Conservation (phyloP, 305 asterid genomes). For the Solanum hybrid region DNA sequence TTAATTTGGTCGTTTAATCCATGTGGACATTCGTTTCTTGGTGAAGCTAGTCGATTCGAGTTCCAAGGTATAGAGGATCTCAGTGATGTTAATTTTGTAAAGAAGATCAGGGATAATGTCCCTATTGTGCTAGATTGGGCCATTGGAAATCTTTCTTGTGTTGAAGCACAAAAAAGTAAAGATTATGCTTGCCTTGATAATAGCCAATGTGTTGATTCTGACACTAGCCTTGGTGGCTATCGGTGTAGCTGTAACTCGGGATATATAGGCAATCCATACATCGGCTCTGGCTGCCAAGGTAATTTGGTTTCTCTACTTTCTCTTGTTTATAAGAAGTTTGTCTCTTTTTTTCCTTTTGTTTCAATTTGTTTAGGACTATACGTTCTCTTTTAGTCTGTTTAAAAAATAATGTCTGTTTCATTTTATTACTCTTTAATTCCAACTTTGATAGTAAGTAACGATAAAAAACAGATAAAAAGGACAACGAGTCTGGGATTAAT, state of each 20-base stretch:
- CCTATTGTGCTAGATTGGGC: constrained; percentile 35
- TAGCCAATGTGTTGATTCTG: constrained; percentile 18
- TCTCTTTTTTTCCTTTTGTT: background rate
- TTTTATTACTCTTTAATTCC: background rate
- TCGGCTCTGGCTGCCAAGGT: constrained; percentile 32
- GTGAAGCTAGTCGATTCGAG: constrained; percentile 12
- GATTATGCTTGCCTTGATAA: constrained; percentile 22
- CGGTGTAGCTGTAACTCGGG: constrained; percentile 22
- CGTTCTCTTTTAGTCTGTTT: background rate
- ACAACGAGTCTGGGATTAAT: background rate
- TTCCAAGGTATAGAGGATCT: constrained; percentile 20
- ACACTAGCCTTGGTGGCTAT: constrained; percentile 18
- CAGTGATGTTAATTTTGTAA: constrained; percentile 4
- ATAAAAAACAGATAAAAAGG: background rate
- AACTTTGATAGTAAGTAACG: background rate
- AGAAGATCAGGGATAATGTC: constrained; percentile 6
- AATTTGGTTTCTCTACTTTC: background rate
- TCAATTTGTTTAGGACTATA: background rate
- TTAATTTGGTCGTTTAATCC: constrained; percentile 11
- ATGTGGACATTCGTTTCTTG: constrained; percentile 28
- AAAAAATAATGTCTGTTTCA: background rate
- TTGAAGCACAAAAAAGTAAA: background rate
- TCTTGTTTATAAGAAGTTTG: background rate
- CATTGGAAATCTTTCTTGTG: constrained; percentile 22
- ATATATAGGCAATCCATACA: constrained; percentile 30